Conservation (phyloP, 306 rosid species). For the Gastrolobium bilobum region DNA sequence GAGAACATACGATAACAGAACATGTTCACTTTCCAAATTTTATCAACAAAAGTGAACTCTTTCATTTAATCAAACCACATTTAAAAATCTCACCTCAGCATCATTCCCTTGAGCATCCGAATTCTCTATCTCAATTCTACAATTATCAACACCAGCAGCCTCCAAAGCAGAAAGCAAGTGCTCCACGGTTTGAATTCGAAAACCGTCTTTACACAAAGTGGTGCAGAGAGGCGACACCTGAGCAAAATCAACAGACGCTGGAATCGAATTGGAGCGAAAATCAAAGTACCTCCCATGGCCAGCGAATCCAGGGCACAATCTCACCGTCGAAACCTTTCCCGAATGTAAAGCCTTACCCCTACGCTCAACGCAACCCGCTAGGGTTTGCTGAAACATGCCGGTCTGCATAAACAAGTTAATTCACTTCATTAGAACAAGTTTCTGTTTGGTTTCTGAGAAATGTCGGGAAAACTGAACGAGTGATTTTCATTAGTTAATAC, state of each 20-base stretch:
- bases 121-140: slow-evolving; percentile 72
- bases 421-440: not conserved
- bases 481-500: not conserved
- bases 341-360: slow-evolving; percentile 71
- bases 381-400: slow-evolving; percentile 86
- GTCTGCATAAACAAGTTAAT: slow-evolving; percentile 56
- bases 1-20: not conserved
- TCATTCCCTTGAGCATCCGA: slow-evolving; percentile 58
- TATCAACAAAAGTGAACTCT: not conserved
- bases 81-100: slow-evolving; percentile 62
- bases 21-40: slow-evolving; percentile 11
- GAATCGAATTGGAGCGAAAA: slow-evolving; percentile 63
- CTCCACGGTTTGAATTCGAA: slow-evolving; percentile 80
- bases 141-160: slow-evolving; percentile 88
- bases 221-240: slow-evolving; percentile 84
- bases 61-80: slow-evolving; percentile 9
- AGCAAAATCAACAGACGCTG: slow-evolving; percentile 68
- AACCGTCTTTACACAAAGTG: slow-evolving; percentile 69
- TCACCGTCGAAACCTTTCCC: slow-evolving; percentile 71
- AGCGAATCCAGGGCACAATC: slow-evolving; percentile 74
- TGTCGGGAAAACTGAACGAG: not conserved
- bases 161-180: slow-evolving; percentile 95
- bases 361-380: slow-evolving; percentile 75
- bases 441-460: slow-evolving; percentile 44
- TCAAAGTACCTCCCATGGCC: slow-evolving; percentile 82